Evolutionary conservation across 2,329 filamentous ascomycete genomes (phyloP).

Genomic region (Dactylellina cionopaga): DNA sequence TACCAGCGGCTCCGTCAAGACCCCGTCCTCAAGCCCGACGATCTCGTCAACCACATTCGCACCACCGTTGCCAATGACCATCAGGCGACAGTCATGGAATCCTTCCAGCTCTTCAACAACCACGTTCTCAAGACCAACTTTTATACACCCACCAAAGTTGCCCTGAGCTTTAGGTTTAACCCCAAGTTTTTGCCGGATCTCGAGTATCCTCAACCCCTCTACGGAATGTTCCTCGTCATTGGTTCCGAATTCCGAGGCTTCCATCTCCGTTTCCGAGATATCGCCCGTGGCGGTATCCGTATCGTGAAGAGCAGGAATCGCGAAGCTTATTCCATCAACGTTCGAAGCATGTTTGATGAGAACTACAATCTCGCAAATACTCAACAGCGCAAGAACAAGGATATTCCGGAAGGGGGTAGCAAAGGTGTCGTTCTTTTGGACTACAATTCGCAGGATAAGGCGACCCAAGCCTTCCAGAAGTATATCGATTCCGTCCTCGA

Average conservation of each 20-base stretch:
- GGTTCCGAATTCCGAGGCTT: conserved; percentile 96
- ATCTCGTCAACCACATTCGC: conserved; percentile 79
- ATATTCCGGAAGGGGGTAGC: conserved; percentile 96
- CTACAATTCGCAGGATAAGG: conserved; percentile 91
- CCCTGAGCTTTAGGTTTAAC: conserved; percentile 93
- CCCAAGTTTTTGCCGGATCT: conserved; percentile 86
- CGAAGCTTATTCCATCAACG: conserved; percentile 96
- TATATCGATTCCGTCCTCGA: conserved; percentile 99
- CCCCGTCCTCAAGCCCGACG: conserved; percentile 78
- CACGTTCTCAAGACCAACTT: conserved; percentile 95
- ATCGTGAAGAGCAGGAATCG: conserved; percentile 98
- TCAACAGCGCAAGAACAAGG: conserved; percentile 99
- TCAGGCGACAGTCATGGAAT: conserved; percentile 96
- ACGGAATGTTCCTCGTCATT: conserved; percentile 98
- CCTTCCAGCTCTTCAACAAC: conserved; percentile 94
- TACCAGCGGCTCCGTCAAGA: conserved; percentile 74
- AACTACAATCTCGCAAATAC: conserved; percentile 99
- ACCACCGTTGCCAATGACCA: conserved; percentile 90
- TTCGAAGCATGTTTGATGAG: conserved; percentile 94
- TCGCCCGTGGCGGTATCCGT: conserved; percentile 94
- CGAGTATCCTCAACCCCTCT: conserved; percentile 92
- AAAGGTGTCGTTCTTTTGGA: conserved; percentile 98
- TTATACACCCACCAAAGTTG: conserved; percentile 98
- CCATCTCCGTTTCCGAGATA: conserved; percentile 94
- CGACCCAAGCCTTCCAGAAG: conserved; percentile 93